Evolutionary conservation across 176 grass and related monocot species (phyloP), one percentile per base, ranked within the genome.

Genomic region (Themeda triandra): DNA sequence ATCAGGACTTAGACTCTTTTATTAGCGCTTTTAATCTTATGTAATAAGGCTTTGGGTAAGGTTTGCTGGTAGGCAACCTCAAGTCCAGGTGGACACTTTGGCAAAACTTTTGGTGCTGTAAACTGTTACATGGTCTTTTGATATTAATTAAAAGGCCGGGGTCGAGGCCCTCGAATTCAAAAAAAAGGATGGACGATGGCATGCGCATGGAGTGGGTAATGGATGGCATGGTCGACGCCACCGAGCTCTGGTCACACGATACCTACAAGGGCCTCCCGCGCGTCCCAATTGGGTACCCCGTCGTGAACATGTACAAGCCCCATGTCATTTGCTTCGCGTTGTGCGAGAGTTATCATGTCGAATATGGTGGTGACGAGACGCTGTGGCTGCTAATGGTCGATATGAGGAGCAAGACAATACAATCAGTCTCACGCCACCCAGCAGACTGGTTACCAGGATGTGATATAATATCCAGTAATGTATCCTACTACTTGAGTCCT

Each of bases 331-430:
- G 17, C 32, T 68, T 68, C 32, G 0, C 35, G 1, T 6, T 33
- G 63, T 18, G 14, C 14, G 63, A 66, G 29, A 6, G 5, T 15
- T 6, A n/a, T 9, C 21, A 59, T 10, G 54, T 4, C 1, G 17
- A 0, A 8, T 6, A 15, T 1, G 1, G 0, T 14, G 29, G 2
- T 0, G 29, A 8, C 7, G 0, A 8, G 4, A 66, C 13, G 11
- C 2, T 18, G 1, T 31, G 29, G 29, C 11, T 31, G 28, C 5
- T 66, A 14, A 66, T 33, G 63, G 63, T 32, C 0, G 13, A 66
- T 30, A 66, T 9, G 63, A 66, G 63, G 29, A 18, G 29, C 63
- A 66, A 66, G 14, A 18, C 63, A 7, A 15, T 66, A 8, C 29
- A 2, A 33, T 66, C 63, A 2, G 6, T 66, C 14, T 18, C 6